These are phyloP conservation scores for Zasmidium cellare DNA, from an alignment of 2,329 filamentous ascomycete genomes.

Conservation along the genomic window DNA sequence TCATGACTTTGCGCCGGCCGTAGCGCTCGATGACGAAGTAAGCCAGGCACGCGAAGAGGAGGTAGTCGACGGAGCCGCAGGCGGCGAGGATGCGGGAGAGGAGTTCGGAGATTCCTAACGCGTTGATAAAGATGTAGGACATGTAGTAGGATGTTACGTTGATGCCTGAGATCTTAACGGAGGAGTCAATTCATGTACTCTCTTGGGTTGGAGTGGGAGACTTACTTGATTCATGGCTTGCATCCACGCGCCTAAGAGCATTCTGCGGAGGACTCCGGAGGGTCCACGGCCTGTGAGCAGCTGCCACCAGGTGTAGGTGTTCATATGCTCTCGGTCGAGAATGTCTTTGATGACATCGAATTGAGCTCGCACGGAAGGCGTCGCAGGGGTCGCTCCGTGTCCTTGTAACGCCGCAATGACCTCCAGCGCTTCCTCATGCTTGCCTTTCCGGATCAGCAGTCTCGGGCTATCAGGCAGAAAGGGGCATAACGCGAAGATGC, in stretches of 20 bases:
- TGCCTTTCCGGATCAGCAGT: conserved; percentile 54
- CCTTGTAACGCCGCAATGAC: conserved; percentile 49
- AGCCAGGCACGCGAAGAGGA: conserved; percentile 47
- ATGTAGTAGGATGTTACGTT: conserved; percentile 35
- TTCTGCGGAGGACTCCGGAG: conserved; percentile 23
- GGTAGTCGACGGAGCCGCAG: conserved; percentile 53
- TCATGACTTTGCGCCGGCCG: conserved; percentile 52
- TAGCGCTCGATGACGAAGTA: conserved; percentile 52
- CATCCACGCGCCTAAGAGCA: conserved; percentile 29
- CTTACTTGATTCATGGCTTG: conserved; percentile 30
- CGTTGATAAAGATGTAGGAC: conserved; percentile 51
- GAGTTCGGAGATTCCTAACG: conserved; percentile 51
- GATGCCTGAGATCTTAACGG: conserved; percentile 20
- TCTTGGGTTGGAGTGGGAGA: not conserved
- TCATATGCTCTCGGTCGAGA: conserved; percentile 46
- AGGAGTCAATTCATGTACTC: not conserved
- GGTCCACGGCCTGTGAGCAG: conserved; percentile 46
- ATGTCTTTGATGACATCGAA: conserved; percentile 54
- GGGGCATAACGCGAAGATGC: conserved; percentile 38
- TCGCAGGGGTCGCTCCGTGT: conserved; percentile 44
- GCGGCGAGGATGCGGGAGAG: conserved; percentile 52
- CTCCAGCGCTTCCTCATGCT: conserved; percentile 50
- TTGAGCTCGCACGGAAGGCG: conserved; percentile 43
- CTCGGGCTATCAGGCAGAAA: conserved; percentile 41
- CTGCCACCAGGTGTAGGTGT: conserved; percentile 47